phyloP scores from a whole-genome alignment of 306 rosid species.

The Hylodesmum podocarpum region DNA sequence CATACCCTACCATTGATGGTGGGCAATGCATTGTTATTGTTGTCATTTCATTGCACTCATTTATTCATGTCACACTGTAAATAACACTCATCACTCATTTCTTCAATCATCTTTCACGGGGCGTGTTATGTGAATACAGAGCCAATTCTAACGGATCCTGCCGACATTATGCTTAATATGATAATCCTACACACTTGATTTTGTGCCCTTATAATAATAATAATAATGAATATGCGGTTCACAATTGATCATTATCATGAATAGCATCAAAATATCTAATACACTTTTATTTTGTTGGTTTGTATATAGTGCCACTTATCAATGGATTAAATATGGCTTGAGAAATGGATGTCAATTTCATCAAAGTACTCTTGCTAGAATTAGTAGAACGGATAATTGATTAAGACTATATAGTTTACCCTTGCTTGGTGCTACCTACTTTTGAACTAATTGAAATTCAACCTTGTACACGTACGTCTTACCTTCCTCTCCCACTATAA shows the following conservation, averaged over 20 bases:
- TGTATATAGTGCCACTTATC: background rate
- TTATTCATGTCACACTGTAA: slow-evolving; percentile 23
- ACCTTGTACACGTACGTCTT: background rate
- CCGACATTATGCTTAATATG: slow-evolving; percentile 39
- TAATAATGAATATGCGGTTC: slow-evolving; percentile 1
- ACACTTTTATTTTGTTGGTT: background rate
- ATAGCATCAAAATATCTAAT: background rate
- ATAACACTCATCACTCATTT: slow-evolving; percentile 19
- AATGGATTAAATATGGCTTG: background rate
- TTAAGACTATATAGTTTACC: background rate
- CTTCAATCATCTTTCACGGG: slow-evolving; percentile 9
- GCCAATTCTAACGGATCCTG: slow-evolving; percentile 36
- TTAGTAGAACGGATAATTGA: background rate
- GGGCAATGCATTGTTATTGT: slow-evolving; percentile 39
- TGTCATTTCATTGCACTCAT: slow-evolving; percentile 49
- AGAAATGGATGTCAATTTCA: background rate
- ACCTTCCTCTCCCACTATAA: background rate
- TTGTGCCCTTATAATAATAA: background rate
- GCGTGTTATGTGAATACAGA: background rate
- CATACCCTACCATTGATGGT: slow-evolving; percentile 46
- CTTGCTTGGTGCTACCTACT: slow-evolving; percentile 8
- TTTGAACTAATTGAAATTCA: slow-evolving; percentile 7
- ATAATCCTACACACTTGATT: background rate
- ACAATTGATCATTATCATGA: background rate
- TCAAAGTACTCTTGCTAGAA: background rate